phyloP scores from a whole-genome alignment of 768 basidiomycete genomes.

The Lactarius akahatsu region DNA sequence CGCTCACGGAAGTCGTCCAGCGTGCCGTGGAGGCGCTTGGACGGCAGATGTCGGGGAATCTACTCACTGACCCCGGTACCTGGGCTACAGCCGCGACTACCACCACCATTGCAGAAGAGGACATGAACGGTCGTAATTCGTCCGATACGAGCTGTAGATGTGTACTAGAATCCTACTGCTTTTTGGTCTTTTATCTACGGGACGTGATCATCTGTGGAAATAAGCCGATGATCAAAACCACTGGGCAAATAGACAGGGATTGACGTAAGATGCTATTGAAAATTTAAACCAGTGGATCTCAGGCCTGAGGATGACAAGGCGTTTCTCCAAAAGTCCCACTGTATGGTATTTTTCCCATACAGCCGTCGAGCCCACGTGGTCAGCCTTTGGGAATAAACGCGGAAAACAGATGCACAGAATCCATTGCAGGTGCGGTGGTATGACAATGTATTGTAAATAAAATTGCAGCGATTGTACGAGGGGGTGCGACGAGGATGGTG shows the following conservation, averaged over 20 bases:
- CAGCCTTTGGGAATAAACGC: background rate
- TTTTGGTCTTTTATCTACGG: background rate
- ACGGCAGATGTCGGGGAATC: conserved; percentile 24
- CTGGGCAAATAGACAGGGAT: background rate
- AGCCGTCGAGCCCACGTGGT: background rate
- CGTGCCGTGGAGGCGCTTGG: conserved; percentile 35
- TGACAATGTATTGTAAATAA: background rate
- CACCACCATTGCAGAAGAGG: background rate
- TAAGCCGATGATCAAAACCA: no score
- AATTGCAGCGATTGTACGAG: background rate
- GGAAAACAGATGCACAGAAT: background rate
- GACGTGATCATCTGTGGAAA: no score
- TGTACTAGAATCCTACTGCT: background rate
- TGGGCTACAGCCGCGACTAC: background rate
- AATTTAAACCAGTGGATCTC: no score
- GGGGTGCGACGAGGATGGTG: no score
- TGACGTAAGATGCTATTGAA: background rate
- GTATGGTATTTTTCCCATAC: no score
- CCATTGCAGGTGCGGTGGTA: background rate
- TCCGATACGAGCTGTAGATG: background rate
- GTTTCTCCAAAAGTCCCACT: no score
- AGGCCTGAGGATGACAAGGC: no score
- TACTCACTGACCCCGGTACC: background rate
- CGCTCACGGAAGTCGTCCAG: conserved; percentile 36
- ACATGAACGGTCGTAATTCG: background rate